Evolutionary conservation across 108 stramenopile genomes (phyloP).

Genomic region (Cyclotella atomus): DNA sequence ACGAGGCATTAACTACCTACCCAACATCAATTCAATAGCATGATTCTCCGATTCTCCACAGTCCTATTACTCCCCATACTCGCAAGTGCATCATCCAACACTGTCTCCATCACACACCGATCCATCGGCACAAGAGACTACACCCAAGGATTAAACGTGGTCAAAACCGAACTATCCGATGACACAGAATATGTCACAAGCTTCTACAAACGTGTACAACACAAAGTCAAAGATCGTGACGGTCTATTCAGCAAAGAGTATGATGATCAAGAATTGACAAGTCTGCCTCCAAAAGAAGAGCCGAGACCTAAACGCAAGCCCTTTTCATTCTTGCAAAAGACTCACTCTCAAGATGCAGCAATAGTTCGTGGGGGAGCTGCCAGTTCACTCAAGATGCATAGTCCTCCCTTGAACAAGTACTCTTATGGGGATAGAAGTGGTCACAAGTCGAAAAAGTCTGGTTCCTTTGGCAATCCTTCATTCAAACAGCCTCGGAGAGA

Average conservation of each 20-base stretch:
- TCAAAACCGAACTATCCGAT: not conserved
- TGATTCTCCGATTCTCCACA: not conserved
- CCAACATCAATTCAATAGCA: not conserved
- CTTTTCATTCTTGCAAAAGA: conserved; percentile 3
- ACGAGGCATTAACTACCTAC: too few relatives aligned
- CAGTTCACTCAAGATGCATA: conserved; percentile 1
- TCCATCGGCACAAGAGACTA: conserved; percentile 8
- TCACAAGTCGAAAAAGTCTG: not conserved
- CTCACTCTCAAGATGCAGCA: not conserved
- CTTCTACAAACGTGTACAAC: conserved; percentile 24
- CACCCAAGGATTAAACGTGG: conserved; percentile 5
- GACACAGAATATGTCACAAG: conserved; percentile 29
- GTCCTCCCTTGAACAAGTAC: not conserved
- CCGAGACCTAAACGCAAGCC: not conserved
- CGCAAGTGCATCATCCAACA: conserved; percentile 2
- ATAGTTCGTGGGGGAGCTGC: conserved; percentile 3
- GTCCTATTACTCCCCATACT: not conserved
- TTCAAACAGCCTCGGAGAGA: not conserved
- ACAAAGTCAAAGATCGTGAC: conserved; percentile 11
- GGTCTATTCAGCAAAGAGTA: not conserved
- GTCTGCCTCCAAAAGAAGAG: not conserved
- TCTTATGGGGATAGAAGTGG: not conserved
- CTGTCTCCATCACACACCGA: not conserved
- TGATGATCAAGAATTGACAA: not conserved
- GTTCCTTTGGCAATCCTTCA: not conserved